These are phyloP conservation scores for Candida endomychidarum DNA, from an alignment of 805 yeast species.

Conservation along the genomic window DNA sequence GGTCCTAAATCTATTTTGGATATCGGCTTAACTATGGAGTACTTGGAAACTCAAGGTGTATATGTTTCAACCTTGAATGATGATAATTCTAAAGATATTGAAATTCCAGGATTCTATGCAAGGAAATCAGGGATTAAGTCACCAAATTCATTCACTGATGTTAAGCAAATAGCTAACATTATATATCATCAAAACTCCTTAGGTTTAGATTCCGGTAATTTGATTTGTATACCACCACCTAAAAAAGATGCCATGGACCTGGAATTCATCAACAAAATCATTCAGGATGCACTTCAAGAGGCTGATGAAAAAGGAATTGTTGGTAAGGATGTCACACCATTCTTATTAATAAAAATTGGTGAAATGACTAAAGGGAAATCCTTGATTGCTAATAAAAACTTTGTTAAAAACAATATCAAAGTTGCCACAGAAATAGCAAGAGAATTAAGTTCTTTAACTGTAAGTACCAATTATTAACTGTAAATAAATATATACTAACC, in stretches of 20 bases:
- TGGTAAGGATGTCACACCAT: constrained; percentile 84
- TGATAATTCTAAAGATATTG: constrained; percentile 18
- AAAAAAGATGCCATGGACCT: constrained; percentile 55
- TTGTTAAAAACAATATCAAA: constrained; percentile 74
- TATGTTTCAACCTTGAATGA: constrained; percentile 71
- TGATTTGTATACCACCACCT: constrained; percentile 86
- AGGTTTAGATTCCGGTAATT: constrained; percentile 61
- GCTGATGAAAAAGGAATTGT: constrained; percentile 52
- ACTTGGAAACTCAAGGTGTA: constrained; percentile 87
- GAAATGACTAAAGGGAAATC: constrained; percentile 68
- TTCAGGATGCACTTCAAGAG: constrained; percentile 55
- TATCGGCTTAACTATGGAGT: constrained; percentile 77
- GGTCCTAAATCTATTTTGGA: constrained; percentile 89
- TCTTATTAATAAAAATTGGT: constrained; percentile 63
- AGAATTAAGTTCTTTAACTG: constrained; percentile 38
- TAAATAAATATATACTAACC: constrained; percentile 8
- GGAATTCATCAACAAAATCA: constrained; percentile 51
- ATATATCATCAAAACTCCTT: constrained; percentile 48
- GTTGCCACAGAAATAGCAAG: constrained; percentile 68
- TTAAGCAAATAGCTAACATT: constrained; percentile 61
- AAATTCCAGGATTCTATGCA: constrained; percentile 80
- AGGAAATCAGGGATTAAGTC: constrained; percentile 72
- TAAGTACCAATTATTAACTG: constrained; percentile 5
- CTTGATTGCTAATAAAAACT: constrained; percentile 66
- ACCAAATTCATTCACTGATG: constrained; percentile 60